These are phyloP conservation scores for Aureoboletus auriporus DNA, from an alignment of 768 basidiomycete genomes.

Conservation along the genomic window DNA sequence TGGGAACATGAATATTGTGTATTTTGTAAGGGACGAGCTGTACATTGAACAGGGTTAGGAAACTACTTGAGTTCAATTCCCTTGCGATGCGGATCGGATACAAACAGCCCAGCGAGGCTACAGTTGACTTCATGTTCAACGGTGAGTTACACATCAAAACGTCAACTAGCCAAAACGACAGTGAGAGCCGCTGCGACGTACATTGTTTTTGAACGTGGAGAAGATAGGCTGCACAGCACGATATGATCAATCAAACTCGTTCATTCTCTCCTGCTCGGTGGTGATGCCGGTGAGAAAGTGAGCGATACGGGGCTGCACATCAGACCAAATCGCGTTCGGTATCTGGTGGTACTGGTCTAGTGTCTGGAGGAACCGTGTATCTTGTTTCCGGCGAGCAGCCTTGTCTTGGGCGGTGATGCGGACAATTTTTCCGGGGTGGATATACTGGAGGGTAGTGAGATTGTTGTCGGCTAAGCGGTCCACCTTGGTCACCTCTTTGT, in stretches of 20 bases:
- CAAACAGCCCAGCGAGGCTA: constrained; percentile 13
- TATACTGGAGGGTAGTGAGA: constrained; percentile 27
- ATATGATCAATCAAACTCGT: constrained; percentile 50
- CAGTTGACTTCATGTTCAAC: constrained; percentile 22
- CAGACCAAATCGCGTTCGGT: constrained; percentile 38
- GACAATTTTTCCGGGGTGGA: constrained; percentile 23
- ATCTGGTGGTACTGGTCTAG: constrained; percentile 28
- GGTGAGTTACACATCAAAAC: constrained; percentile 1
- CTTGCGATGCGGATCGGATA: constrained; percentile 22
- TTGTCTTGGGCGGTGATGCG: too few relatives aligned
- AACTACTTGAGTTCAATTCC: too few relatives aligned
- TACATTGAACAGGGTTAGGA: too few relatives aligned
- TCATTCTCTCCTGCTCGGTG: constrained; percentile 42
- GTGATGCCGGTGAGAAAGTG: constrained; percentile 36
- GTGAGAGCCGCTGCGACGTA: constrained; percentile 22
- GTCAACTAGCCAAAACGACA: background rate
- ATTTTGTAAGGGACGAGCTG: too few relatives aligned
- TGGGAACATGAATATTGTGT: too few relatives aligned
- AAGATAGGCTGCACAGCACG: constrained; percentile 43
- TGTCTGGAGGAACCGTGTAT: constrained; percentile 29
- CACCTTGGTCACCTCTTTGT: constrained; percentile 14
- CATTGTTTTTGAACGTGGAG: constrained; percentile 37
- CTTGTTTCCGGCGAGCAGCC: constrained; percentile 22
- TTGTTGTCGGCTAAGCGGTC: constrained; percentile 25
- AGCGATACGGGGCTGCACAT: constrained; percentile 47